A percentile compares a stretch with the other conserved stretches of the same genome.
Conservation (phyloP, 2,329 filamentous ascomycete species). For the Sphaerulina musiva region DNA sequence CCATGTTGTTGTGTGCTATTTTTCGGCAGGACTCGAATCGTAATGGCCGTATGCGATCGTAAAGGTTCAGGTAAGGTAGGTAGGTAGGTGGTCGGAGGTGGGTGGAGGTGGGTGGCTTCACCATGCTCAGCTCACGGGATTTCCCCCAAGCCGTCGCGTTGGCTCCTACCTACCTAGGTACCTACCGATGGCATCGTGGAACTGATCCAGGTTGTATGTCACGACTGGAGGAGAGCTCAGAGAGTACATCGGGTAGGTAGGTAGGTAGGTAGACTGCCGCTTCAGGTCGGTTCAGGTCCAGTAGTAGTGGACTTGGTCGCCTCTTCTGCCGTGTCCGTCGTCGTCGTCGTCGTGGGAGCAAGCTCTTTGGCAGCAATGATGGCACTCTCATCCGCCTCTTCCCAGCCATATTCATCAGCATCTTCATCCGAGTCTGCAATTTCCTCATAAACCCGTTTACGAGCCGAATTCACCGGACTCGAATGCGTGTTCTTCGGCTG, state of each 20-base stretch:
- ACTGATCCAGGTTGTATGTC: too few relatives aligned
- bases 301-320: neutral
- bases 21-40: constrained; percentile 43
- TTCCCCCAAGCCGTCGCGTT: too few relatives aligned
- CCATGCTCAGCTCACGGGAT: too few relatives aligned
- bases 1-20: constrained; percentile 38
- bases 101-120: constrained; percentile 41
- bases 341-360: neutral
- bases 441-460: constrained; percentile 55
- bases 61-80: constrained; percentile 34
- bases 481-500: constrained; percentile 2
- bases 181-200: too few relatives aligned
- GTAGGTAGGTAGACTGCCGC: neutral
- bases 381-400: constrained; percentile 56
- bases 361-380: constrained; percentile 6
- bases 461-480: constrained; percentile 19
- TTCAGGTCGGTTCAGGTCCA: constrained; percentile 1
- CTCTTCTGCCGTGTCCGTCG: neutral
- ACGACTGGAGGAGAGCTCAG: too few relatives aligned
- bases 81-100: too few relatives aligned
- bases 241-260: too few relatives aligned
- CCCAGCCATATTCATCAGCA: constrained; percentile 64
- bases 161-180: too few relatives aligned
- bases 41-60: constrained; percentile 53
- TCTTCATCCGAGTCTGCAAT: constrained; percentile 57